Conservation (phyloP, 331 rosid genomes). For the Dryas integrifolia region DNA sequence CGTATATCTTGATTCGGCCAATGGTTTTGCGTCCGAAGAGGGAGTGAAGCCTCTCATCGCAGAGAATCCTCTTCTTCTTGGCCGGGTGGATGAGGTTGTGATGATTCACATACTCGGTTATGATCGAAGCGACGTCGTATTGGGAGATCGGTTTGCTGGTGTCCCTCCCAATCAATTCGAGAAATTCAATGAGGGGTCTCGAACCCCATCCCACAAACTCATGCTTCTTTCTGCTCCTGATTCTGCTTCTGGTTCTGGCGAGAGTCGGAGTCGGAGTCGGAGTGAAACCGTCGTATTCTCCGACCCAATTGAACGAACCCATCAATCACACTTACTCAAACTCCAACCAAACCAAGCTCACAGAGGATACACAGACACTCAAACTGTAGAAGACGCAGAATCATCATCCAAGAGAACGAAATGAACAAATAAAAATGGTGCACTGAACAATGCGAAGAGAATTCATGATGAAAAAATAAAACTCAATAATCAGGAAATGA, state of each 20-base stretch:
- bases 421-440: neutral
- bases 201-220: constrained; percentile 85
- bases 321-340: neutral
- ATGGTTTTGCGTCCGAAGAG: constrained; percentile 70
- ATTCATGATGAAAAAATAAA: too few relatives aligned
- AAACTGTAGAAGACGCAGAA: too few relatives aligned
- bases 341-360: too few relatives aligned
- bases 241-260: constrained; percentile 5
- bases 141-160: constrained; percentile 46
- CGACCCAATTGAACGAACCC: constrained; percentile 10
- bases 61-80: constrained; percentile 59
- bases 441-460: too few relatives aligned
- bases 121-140: constrained; percentile 46
- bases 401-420: neutral
- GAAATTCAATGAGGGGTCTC: constrained; percentile 50
- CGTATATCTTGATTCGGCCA: constrained; percentile 50
- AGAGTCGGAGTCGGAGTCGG: neutral
- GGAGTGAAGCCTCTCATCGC: constrained; percentile 55
- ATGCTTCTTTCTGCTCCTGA: constrained; percentile 48
- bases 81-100: constrained; percentile 47
- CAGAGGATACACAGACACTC: too few relatives aligned
- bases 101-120: constrained; percentile 50
- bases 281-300: neutral
- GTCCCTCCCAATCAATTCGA: constrained; percentile 59
- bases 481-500: neutral